Percentiles rank a stretch among this genome's conserved stretches.
These are phyloP conservation scores for Penicillium malachiteum DNA, from an alignment of 495 filamentous ascomycete genomes.

Conservation along the genomic window DNA sequence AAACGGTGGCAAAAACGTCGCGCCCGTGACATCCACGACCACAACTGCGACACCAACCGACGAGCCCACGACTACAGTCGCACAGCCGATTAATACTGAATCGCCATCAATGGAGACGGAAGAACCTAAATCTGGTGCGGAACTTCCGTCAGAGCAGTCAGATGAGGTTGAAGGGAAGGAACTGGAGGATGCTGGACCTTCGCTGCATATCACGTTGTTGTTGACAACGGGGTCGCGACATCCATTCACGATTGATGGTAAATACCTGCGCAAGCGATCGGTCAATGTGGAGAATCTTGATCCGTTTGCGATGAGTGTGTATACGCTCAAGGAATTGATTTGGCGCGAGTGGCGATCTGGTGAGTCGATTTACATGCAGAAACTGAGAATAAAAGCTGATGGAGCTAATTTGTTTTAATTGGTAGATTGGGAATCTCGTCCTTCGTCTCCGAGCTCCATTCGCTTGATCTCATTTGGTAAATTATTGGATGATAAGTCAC, in stretches of 20 bases:
- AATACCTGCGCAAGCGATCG: slow-evolving; percentile 75
- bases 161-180: slow-evolving; percentile 43
- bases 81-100: slow-evolving; percentile 15
- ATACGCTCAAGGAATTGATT: slow-evolving; percentile 89
- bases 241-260: slow-evolving; percentile 83
- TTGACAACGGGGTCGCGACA: slow-evolving; percentile 79
- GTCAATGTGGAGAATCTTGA: slow-evolving; percentile 74
- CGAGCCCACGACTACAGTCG: slow-evolving; percentile 17
- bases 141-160: slow-evolving; percentile 34
- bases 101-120: slow-evolving; percentile 29
- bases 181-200: slow-evolving; percentile 41
- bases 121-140: slow-evolving; percentile 33
- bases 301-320: slow-evolving; percentile 84
- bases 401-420: not conserved
- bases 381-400: not conserved
- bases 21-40: slow-evolving; percentile 23
- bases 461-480: slow-evolving; percentile 87
- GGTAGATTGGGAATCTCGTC: slow-evolving; percentile 80
- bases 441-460: slow-evolving; percentile 79
- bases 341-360: slow-evolving; percentile 82
- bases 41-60: slow-evolving; percentile 14
- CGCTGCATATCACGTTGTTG: slow-evolving; percentile 66
- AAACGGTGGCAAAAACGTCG: slow-evolving; percentile 26
- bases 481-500: slow-evolving; percentile 80
- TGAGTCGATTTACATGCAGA: slow-evolving; percentile 24